Evolutionary conservation across 2,329 filamentous ascomycete genomes (phyloP).

Genomic region (Diplodia sapinea): DNA sequence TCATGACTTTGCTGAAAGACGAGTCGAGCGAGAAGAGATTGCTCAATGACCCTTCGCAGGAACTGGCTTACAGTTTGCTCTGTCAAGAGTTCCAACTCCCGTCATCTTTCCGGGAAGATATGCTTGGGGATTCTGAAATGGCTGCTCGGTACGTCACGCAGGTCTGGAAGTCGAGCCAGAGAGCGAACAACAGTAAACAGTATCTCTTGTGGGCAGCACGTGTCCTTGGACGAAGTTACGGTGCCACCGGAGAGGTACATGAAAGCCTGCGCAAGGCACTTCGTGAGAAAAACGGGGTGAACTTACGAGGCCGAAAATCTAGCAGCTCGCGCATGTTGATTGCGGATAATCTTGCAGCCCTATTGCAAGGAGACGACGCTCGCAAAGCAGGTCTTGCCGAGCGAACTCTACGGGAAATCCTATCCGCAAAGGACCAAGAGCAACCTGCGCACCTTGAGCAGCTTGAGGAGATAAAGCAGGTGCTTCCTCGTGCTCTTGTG

Average conservation of each 20-base stretch:
- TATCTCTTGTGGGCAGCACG: conserved; percentile 87
- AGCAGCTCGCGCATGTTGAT: conserved; percentile 37
- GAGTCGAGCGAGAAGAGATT: conserved; percentile 66
- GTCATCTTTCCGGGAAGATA: conserved; percentile 64
- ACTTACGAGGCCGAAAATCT: not conserved
- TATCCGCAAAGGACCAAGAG: conserved; percentile 38
- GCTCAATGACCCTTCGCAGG: conserved; percentile 71
- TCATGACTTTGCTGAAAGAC: conserved; percentile 81
- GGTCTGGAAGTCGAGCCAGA: conserved; percentile 77
- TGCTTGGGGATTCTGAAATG: conserved; percentile 70
- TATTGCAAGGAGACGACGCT: conserved; percentile 48
- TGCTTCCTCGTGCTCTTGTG: conserved; percentile 41
- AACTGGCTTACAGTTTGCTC: conserved; percentile 73
- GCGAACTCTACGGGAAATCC: conserved; percentile 43
- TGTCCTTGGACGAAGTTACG: conserved; percentile 78
- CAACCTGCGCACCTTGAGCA: conserved; percentile 32
- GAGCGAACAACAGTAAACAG: conserved; percentile 65
- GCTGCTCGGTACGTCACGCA: conserved; percentile 67
- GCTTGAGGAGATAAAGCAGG: conserved; percentile 40
- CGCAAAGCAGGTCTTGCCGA: conserved; percentile 54
- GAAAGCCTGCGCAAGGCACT: conserved; percentile 11
- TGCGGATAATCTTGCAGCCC: conserved; percentile 44
- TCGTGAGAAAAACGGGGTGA: conserved; percentile 12
- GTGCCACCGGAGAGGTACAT: conserved; percentile 32
- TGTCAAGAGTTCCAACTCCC: conserved; percentile 75